Conservation (phyloP, 1,284 basidiomycete species). For the Lentinus polychrous region DNA sequence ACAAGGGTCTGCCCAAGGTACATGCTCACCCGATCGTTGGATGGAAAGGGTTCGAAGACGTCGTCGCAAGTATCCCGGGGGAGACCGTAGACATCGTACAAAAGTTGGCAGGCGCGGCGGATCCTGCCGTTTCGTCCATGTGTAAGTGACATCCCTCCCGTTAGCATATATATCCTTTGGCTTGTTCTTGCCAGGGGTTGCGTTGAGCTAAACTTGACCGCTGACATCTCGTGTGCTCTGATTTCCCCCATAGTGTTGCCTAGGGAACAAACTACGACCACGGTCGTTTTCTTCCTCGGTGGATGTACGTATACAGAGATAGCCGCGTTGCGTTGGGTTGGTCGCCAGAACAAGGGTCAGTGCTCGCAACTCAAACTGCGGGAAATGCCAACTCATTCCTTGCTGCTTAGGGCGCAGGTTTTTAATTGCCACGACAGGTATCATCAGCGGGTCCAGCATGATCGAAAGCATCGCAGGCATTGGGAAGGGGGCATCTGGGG, state of each 20-base stretch:
- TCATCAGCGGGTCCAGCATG: slow-evolving; percentile 72
- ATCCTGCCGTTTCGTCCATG: slow-evolving; percentile 27
- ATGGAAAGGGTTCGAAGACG: slow-evolving; percentile 96
- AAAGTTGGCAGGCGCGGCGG: slow-evolving; percentile 29
- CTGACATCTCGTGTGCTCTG: not conserved
- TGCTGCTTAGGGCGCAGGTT: slow-evolving; percentile 63
- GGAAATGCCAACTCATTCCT: slow-evolving; percentile 1
- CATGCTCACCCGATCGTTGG: slow-evolving; percentile 87
- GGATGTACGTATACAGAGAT: slow-evolving; percentile 98
- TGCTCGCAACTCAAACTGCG: slow-evolving; percentile 10
- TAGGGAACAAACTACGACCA: slow-evolving; percentile 61
- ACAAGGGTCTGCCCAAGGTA: slow-evolving; percentile 38
- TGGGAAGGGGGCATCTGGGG: slow-evolving; percentile 20
- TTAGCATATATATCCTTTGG: slow-evolving; percentile 30
- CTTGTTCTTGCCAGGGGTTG: slow-evolving; percentile 1
- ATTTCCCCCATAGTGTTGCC: slow-evolving; percentile 32
- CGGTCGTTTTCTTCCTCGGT: slow-evolving; percentile 96
- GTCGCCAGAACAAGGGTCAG: slow-evolving; percentile 72
- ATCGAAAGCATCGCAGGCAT: slow-evolving; percentile 61
- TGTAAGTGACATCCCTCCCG: slow-evolving; percentile 22
- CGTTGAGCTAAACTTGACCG: not conserved
- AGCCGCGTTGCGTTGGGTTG: slow-evolving; percentile 88
- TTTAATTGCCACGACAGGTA: slow-evolving; percentile 84
- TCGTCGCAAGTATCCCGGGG: slow-evolving; percentile 76
- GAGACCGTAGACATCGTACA: slow-evolving; percentile 80